Evolutionary conservation across 176 grass and related monocot species (phyloP).

Genomic region (Ananas comosus): DNA sequence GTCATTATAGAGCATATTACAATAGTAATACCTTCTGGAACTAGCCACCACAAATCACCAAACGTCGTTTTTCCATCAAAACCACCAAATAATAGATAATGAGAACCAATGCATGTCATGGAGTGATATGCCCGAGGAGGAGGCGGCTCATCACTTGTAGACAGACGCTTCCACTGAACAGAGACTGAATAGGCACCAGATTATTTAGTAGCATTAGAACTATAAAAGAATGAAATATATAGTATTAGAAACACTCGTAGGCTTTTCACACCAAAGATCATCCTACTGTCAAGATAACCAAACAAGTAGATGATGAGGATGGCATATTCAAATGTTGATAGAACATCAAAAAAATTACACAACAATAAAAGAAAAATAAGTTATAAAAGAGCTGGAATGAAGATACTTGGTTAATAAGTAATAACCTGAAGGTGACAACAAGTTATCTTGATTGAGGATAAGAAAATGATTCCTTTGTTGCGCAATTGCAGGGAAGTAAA

Average conservation of each 20-base stretch:
- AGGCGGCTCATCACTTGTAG: conserved; percentile 64
- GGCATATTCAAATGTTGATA: background rate
- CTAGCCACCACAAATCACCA: conserved; percentile 96
- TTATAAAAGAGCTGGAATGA: background rate
- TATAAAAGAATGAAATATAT: background rate
- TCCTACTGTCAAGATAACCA: background rate
- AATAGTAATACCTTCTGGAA: conserved; percentile 71
- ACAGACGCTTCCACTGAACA: conserved; percentile 86
- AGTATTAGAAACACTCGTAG: background rate
- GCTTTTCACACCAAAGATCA: background rate
- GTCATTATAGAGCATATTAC: conserved; percentile 7
- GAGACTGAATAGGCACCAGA: conserved; percentile 52
- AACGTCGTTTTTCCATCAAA: conserved; percentile 97
- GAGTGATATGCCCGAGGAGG: conserved; percentile 87
- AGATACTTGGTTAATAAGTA: too few relatives aligned
- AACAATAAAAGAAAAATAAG: background rate
- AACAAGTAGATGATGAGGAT: background rate
- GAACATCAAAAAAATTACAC: background rate
- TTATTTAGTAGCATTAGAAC: conserved; percentile 4
- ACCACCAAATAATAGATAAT: conserved; percentile 93
- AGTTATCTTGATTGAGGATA: background rate
- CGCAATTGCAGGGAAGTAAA: background rate
- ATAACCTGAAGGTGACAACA: background rate
- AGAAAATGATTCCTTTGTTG: background rate
- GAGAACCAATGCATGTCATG: conserved; percentile 66